phyloP scores from a whole-genome alignment of 2,329 filamentous ascomycete species.

The Hypoxylon sp. region DNA sequence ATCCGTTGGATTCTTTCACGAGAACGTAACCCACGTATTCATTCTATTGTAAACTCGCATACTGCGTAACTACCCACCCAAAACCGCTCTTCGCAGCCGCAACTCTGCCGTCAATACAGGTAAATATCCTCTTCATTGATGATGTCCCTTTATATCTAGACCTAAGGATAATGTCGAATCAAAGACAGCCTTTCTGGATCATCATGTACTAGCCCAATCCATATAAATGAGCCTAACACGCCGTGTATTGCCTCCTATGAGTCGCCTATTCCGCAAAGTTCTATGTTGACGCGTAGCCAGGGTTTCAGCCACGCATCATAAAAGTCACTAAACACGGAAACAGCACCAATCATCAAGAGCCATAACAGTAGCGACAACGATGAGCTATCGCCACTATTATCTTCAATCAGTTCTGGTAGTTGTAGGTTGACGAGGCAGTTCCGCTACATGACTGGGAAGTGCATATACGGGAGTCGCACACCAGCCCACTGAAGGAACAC shows the following conservation, averaged over 20 bases:
- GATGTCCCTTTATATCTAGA: neutral
- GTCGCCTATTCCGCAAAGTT: conserved; percentile 23
- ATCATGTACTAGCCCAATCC: conserved; percentile 51
- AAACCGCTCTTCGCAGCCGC: no score
- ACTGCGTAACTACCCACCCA: no score
- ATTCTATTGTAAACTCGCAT: no score
- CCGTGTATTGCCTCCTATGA: conserved; percentile 44
- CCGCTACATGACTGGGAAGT: conserved; percentile 38
- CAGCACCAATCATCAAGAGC: conserved; percentile 45
- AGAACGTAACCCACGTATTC: no score
- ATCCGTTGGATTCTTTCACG: no score
- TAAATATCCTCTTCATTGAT: neutral
- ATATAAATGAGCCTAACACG: conserved; percentile 48
- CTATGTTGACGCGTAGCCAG: conserved; percentile 40
- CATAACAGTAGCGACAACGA: conserved; percentile 41
- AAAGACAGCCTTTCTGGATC: conserved; percentile 44
- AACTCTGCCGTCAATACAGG: no score
- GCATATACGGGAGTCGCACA: conserved; percentile 37
- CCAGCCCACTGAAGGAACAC: conserved; percentile 56
- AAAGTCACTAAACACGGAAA: conserved; percentile 41
- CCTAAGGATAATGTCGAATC: conserved; percentile 23
- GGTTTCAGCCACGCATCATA: conserved; percentile 43
- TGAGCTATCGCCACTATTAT: neutral
- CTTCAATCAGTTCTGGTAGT: neutral
- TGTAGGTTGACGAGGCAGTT: conserved; percentile 28